Conservation (phyloP, 2,329 filamentous ascomycete species). For the Didymella arachidicola region DNA sequence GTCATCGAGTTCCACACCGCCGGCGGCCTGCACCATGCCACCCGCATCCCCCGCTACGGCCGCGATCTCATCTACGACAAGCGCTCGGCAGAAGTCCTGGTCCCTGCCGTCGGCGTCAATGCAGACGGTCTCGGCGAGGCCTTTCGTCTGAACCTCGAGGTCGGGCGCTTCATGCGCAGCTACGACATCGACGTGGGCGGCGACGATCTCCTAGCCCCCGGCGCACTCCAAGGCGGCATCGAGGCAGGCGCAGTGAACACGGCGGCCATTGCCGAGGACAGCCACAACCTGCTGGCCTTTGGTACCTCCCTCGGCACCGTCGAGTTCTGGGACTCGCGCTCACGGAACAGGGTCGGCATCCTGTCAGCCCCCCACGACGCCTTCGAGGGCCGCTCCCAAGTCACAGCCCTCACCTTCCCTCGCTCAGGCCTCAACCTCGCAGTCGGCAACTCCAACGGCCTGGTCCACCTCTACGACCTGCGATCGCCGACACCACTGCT, state of each 20-base stretch:
- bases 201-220: slow-evolving; percentile 76
- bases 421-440: slow-evolving; percentile 83
- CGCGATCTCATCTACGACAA: slow-evolving; percentile 87
- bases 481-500: slow-evolving; percentile 85
- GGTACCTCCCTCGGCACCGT: slow-evolving; percentile 95
- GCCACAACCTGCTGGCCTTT: slow-evolving; percentile 90
- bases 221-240: slow-evolving; percentile 85
- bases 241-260: slow-evolving; percentile 86
- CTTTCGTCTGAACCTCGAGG: slow-evolving; percentile 88
- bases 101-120: slow-evolving; percentile 89
- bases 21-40: slow-evolving; percentile 84
- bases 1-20: slow-evolving; percentile 93
- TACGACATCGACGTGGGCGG: slow-evolving; percentile 91
- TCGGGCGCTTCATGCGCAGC: slow-evolving; percentile 91
- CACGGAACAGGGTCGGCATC: slow-evolving; percentile 80
- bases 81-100: slow-evolving; percentile 80
- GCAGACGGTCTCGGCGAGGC: slow-evolving; percentile 88
- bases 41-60: slow-evolving; percentile 91
- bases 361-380: slow-evolving; percentile 64
- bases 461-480: slow-evolving; percentile 90
- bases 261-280: slow-evolving; percentile 84
- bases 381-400: slow-evolving; percentile 62
- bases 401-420: slow-evolving; percentile 88
- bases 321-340: slow-evolving; percentile 94
- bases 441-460: slow-evolving; percentile 84